Conservation (phyloP, 805 yeast species). For the Torulaspora franciscae region DNA sequence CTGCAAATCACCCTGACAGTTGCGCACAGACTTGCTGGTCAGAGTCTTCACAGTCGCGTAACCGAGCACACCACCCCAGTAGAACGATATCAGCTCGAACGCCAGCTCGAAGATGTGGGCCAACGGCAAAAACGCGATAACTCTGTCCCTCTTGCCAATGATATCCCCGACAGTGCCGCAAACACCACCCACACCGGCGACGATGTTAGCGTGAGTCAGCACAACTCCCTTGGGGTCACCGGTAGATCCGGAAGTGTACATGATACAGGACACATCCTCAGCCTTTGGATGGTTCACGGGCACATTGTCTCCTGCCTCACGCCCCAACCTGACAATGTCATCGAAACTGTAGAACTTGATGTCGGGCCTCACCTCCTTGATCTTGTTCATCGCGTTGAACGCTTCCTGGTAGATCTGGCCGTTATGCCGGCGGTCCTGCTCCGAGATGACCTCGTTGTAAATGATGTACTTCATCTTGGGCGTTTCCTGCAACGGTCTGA, state of each 20-base stretch:
- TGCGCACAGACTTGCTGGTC: slow-evolving; percentile 71
- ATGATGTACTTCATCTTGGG: slow-evolving; percentile 60
- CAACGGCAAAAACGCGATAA: slow-evolving; percentile 86
- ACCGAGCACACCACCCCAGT: slow-evolving; percentile 89
- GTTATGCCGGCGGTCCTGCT: slow-evolving; percentile 55
- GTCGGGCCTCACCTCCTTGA: slow-evolving; percentile 70
- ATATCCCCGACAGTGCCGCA: slow-evolving; percentile 53
- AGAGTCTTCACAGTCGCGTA: slow-evolving; percentile 91
- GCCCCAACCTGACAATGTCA: slow-evolving; percentile 65
- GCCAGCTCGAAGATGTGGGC: slow-evolving; percentile 94
- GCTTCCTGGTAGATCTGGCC: slow-evolving; percentile 60
- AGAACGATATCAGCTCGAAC: slow-evolving; percentile 71
- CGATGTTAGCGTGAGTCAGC: slow-evolving; percentile 56
- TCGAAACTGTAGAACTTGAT: slow-evolving; percentile 58
- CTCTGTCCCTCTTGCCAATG: slow-evolving; percentile 57
- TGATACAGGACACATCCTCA: slow-evolving; percentile 54
- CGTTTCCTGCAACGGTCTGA: slow-evolving; percentile 67
- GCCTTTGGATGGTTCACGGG: slow-evolving; percentile 42
- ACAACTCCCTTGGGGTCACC: slow-evolving; percentile 80
- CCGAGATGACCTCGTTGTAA: slow-evolving; percentile 57
- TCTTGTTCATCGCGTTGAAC: slow-evolving; percentile 50
- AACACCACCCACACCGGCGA: slow-evolving; percentile 87
- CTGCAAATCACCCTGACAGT: slow-evolving; percentile 83
- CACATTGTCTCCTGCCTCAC: slow-evolving; percentile 42
- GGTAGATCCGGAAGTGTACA: slow-evolving; percentile 73